Percentiles rank a stretch among this genome's conserved stretches.
phyloP scores from a whole-genome alignment of 148 eudicot genomes.

The Rhododendron vialii region DNA sequence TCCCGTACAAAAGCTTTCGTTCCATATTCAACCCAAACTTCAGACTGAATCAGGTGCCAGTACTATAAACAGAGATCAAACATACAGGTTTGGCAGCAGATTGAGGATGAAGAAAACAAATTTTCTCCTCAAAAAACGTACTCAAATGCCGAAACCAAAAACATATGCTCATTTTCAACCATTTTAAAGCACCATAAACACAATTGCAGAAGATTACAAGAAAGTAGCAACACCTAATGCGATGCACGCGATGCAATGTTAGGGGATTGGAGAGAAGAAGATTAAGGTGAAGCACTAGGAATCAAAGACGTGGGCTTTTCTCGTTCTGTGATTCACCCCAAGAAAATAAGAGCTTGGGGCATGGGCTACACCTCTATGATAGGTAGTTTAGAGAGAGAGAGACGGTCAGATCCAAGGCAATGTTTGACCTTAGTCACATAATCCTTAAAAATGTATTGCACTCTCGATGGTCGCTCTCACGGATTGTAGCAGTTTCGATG shows the following conservation, averaged over 20 bases:
- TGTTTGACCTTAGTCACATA: not conserved
- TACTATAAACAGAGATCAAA: not conserved
- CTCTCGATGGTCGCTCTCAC: not conserved
- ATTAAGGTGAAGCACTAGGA: not conserved
- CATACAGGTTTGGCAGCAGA: not conserved
- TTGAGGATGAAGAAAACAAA: not conserved
- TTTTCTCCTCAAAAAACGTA: not conserved
- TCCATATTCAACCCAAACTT: not conserved
- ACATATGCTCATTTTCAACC: not conserved
- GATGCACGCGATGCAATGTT: too few species aligned
- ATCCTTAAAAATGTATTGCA: not conserved
- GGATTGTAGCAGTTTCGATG: not conserved
- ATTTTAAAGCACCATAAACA: not conserved
- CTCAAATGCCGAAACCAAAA: not conserved
- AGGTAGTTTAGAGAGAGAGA: not conserved
- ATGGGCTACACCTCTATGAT: not conserved
- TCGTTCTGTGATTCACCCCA: not conserved
- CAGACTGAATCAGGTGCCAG: not conserved
- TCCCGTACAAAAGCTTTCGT: not conserved
- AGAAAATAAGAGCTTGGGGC: not conserved
- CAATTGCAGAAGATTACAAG: not conserved
- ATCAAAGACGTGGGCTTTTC: not conserved
- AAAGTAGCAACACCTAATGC: too few species aligned
- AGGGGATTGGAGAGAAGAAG: not conserved
- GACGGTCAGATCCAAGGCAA: not conserved